Percentiles rank a stretch among this genome's conserved stretches.
Evolutionary conservation across 2,329 filamentous ascomycete species (phyloP).

Genomic region (Dryadomyces sulphureus): DNA sequence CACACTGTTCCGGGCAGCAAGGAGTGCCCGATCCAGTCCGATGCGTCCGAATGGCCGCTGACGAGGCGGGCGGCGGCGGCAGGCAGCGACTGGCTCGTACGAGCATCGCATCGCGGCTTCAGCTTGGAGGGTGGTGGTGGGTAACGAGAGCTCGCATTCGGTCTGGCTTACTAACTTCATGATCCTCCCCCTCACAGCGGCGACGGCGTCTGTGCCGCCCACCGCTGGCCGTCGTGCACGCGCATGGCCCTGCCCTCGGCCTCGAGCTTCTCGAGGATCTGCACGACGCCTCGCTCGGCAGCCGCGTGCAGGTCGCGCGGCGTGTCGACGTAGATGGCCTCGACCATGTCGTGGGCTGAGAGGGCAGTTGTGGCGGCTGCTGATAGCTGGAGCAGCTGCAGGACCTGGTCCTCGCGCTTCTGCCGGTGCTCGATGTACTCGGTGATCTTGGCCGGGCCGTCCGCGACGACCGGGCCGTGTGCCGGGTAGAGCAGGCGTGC

Average conservation of each 20-base stretch:
- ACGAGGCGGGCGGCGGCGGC: no score
- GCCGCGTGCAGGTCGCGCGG: constrained; percentile 60
- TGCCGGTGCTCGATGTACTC: constrained; percentile 77
- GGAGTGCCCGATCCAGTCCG: not conserved
- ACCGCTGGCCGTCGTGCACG: constrained; percentile 19
- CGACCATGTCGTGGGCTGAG: constrained; percentile 50
- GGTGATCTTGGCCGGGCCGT: constrained; percentile 54
- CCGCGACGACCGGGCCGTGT: constrained; percentile 65
- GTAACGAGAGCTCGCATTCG: no score
- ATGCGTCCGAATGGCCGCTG: no score
- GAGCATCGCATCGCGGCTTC: not conserved
- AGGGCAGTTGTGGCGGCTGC: not conserved
- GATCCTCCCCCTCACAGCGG: constrained; percentile 19
- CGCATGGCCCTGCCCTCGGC: constrained; percentile 51
- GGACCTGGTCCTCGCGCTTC: constrained; percentile 64
- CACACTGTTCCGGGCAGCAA: not conserved
- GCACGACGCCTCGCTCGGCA: constrained; percentile 60
- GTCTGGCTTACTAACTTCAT: no score
- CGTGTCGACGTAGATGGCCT: constrained; percentile 69
- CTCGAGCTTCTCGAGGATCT: constrained; percentile 68
- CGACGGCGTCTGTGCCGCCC: constrained; percentile 28
- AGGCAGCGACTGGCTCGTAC: not conserved
- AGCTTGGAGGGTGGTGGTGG: no score
- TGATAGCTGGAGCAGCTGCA: constrained; percentile 42
- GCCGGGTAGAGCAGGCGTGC: constrained; percentile 67